Percentiles rank a stretch among this genome's conserved stretches.
Conservation (phyloP, 306 rosid genomes). For the Purshia tridentata region DNA sequence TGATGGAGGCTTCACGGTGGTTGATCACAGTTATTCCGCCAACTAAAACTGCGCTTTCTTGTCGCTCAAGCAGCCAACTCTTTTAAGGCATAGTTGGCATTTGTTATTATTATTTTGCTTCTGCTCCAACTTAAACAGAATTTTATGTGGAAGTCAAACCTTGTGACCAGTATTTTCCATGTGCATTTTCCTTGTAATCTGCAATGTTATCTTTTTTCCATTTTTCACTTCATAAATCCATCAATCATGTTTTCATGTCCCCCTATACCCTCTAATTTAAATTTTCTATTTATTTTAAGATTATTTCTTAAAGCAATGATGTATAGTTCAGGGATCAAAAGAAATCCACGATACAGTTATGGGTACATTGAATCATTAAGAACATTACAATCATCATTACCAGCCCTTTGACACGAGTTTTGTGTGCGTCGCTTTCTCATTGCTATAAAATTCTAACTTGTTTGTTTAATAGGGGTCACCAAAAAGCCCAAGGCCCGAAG, state of each 20-base stretch:
- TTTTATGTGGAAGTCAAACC: slow-evolving; percentile 26
- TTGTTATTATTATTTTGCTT: not conserved
- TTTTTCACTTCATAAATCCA: slow-evolving; percentile 25
- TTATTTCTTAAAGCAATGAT: not conserved
- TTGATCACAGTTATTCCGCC: slow-evolving; percentile 27
- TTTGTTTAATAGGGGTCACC: too few species aligned
- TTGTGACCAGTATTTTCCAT: slow-evolving; percentile 22
- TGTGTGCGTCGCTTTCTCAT: too few species aligned
- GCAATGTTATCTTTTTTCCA: slow-evolving; percentile 19
- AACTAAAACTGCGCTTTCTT: slow-evolving; percentile 2
- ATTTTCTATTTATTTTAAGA: not conserved
- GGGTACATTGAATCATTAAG: too few species aligned
- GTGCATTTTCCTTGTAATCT: slow-evolving; percentile 40
- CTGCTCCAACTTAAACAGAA: not conserved
- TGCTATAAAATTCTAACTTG: too few species aligned
- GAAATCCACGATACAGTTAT: too few species aligned
- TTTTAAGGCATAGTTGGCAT: not conserved
- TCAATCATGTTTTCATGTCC: slow-evolving; percentile 37
- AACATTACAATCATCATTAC: too few species aligned
- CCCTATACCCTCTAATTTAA: slow-evolving; percentile 5
- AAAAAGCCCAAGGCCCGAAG: too few species aligned
- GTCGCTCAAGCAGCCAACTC: not conserved
- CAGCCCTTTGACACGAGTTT: too few species aligned
- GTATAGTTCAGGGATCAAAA: not conserved
- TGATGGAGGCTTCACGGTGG: slow-evolving; percentile 82